phyloP scores from a whole-genome alignment of 441 rosid species.

The Adansonia grandidieri region DNA sequence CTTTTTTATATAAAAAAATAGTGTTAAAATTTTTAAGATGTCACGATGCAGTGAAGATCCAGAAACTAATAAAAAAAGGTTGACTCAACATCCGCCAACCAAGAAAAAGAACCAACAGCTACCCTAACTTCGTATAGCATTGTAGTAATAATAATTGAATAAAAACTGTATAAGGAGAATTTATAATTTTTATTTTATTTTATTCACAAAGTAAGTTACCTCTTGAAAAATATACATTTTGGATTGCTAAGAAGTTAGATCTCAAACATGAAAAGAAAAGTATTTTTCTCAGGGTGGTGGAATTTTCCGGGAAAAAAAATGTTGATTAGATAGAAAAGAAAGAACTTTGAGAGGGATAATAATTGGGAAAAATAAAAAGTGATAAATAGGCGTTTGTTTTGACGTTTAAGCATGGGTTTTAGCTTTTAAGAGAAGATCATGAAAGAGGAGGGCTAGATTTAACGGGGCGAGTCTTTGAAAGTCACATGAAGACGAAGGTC shows the following conservation, averaged over 20 bases:
- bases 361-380: conserved; percentile 21
- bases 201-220: background rate
- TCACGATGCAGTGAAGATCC: conserved; percentile 14
- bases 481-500: too few relatives aligned
- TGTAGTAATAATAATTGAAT: background rate
- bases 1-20: background rate
- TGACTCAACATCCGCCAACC: background rate
- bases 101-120: conserved; percentile 13
- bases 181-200: background rate
- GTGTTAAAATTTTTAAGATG: background rate
- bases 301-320: background rate
- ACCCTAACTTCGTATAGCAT: background rate
- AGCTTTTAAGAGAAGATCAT: background rate
- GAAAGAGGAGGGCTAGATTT: conserved; percentile 25
- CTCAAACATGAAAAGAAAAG: background rate
- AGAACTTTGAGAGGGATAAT: conserved; percentile 20
- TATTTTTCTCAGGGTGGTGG: conserved; percentile 24
- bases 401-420: conserved; percentile 27
- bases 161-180: background rate
- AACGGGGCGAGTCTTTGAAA: conserved; percentile 24
- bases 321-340: background rate
- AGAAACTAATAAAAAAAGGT: background rate
- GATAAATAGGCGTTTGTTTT: conserved; percentile 25
- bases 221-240: background rate
- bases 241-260: conserved; percentile 13